Evolutionary conservation across 2,329 filamentous ascomycete genomes (phyloP).

Genomic region (Colletotrichum filicis): DNA sequence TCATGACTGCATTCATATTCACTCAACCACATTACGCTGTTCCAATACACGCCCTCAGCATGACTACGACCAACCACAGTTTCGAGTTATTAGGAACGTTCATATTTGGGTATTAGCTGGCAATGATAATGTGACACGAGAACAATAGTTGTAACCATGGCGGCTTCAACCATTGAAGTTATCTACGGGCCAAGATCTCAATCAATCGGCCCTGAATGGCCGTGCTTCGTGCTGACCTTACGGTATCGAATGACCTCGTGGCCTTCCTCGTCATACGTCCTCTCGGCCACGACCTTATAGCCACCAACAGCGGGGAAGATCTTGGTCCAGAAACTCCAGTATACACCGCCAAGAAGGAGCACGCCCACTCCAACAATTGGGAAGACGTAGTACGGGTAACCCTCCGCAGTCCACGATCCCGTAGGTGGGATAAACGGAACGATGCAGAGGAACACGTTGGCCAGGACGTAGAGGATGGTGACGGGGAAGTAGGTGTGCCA

Average conservation of each 20-base stretch:
- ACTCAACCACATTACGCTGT: too few species aligned
- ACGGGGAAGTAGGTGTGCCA: conserved; percentile 63
- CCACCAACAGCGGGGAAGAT: conserved; percentile 60
- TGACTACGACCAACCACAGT: too few species aligned
- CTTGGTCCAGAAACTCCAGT: conserved; percentile 65
- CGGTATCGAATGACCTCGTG: conserved; percentile 54
- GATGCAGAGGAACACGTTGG: conserved; percentile 62
- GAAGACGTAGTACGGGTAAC: conserved; percentile 67
- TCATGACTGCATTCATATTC: too few species aligned
- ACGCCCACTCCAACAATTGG: conserved; percentile 65
- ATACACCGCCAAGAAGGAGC: conserved; percentile 59
- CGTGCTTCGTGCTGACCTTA: conserved; percentile 40
- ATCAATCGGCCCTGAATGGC: not conserved
- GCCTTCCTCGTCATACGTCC: conserved; percentile 51
- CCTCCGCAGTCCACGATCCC: conserved; percentile 56
- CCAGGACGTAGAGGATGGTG: conserved; percentile 58
- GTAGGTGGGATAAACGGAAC: conserved; percentile 67
- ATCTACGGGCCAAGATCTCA: not conserved
- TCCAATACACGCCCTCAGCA: too few species aligned
- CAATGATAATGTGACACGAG: rapidly evolving
- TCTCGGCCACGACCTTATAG: conserved; percentile 59
- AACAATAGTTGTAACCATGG: too few species aligned
- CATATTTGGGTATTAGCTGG: too few species aligned
- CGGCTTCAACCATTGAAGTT: too few species aligned
- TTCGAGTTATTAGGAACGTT: too few species aligned